phyloP scores from a whole-genome alignment of 1,139 yeast species.

The Protomyces inouyei region DNA sequence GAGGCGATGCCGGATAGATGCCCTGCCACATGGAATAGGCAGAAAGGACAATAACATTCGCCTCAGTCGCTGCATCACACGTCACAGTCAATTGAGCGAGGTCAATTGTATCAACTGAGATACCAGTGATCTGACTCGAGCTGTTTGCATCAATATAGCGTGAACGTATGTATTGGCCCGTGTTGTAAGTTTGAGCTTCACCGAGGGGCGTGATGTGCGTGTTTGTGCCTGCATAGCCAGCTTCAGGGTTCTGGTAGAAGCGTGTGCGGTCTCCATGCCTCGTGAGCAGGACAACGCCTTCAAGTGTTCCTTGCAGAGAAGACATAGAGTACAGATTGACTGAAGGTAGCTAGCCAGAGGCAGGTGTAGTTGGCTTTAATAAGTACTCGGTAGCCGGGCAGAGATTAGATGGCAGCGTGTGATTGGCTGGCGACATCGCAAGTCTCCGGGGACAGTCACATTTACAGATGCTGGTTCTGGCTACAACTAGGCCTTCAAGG shows the following conservation, averaged over 20 bases:
- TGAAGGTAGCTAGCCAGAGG: too few species aligned
- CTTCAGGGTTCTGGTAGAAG: conserved; percentile 15
- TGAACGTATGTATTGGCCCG: conserved; percentile 20
- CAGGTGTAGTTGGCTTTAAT: too few species aligned
- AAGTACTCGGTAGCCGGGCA: too few species aligned
- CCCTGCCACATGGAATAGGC: conserved; percentile 27
- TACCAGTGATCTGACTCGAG: conserved; percentile 11
- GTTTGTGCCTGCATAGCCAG: conserved; percentile 5
- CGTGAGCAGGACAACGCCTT: conserved; percentile 35
- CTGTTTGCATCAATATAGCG: conserved; percentile 5
- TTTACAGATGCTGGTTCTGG: too few species aligned
- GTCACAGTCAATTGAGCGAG: conserved; percentile 12
- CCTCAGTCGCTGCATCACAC: conserved; percentile 21
- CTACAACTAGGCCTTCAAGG: too few species aligned
- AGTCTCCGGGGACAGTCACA: too few species aligned
- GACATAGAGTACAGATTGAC: neutral
- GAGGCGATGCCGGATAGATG: conserved; percentile 18
- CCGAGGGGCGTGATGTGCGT: conserved; percentile 25
- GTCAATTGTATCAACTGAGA: conserved; percentile 12
- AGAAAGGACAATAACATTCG: conserved; percentile 20
- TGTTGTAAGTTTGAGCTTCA: conserved; percentile 11
- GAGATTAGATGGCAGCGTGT: too few species aligned
- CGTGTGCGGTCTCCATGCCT: conserved; percentile 24
- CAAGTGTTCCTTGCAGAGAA: conserved; percentile 1
- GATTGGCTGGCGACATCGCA: too few species aligned